Conservation (phyloP, 1,284 basidiomycete species). For the Apiotrichum laibachii region DNA sequence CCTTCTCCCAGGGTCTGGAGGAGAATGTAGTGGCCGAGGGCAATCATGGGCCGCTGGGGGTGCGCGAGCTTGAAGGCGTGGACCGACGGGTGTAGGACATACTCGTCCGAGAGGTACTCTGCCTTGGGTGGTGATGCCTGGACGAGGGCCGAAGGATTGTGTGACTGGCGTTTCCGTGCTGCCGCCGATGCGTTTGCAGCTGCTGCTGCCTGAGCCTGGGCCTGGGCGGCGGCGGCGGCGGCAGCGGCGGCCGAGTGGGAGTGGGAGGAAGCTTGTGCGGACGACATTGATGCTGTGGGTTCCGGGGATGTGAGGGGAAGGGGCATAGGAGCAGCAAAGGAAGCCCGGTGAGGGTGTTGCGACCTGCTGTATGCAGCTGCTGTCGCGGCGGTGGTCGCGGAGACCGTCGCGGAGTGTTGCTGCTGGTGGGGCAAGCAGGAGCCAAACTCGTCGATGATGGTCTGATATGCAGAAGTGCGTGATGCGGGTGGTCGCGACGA, state of each 20-base stretch:
- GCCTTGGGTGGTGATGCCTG: constrained; percentile 36
- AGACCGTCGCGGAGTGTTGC: background rate
- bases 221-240: constrained; percentile 1
- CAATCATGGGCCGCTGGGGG: constrained; percentile 79
- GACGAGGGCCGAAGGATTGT: constrained; percentile 41
- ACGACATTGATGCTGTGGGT: constrained; percentile 28
- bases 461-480: constrained; percentile 13
- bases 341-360: constrained; percentile 22
- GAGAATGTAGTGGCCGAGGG: constrained; percentile 91
- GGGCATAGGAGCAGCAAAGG: constrained; percentile 23
- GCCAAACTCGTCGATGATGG: constrained; percentile 25
- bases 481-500: constrained; percentile 13
- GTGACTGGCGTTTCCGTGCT: constrained; percentile 43
- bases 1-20: constrained; percentile 95
- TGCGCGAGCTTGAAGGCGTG: constrained; percentile 79
- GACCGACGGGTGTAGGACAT: constrained; percentile 70
- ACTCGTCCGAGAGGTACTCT: constrained; percentile 49
- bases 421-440: constrained; percentile 12
- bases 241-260: constrained; percentile 23
- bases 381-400: constrained; percentile 2
- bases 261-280: constrained; percentile 29
- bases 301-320: constrained; percentile 28
- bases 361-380: constrained; percentile 3
- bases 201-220: constrained; percentile 9
- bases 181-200: constrained; percentile 3